A percentile compares a stretch with the other conserved stretches of the same genome.
phyloP scores from a whole-genome alignment of 495 filamentous ascomycete species.

The Xanthoparmelia taractica region DNA sequence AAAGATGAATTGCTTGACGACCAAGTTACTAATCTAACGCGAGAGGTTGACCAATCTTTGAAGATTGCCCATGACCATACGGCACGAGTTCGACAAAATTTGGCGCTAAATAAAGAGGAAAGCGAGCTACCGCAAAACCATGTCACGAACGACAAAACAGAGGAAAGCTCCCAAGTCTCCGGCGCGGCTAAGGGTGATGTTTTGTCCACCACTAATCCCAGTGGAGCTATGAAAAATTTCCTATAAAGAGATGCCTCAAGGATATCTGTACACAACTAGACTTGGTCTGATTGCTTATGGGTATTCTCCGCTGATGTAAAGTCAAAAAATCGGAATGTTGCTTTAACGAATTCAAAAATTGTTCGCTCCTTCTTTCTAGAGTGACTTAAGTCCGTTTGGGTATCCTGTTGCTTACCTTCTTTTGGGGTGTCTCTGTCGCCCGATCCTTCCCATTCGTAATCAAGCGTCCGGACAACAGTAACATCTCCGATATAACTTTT shows the following conservation, averaged over 20 bases:
- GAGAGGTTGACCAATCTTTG: conserved; percentile 46
- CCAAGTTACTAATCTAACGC: conserved; percentile 47
- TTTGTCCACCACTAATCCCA: background rate
- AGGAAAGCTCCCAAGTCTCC: background rate
- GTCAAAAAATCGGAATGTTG: background rate
- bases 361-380: background rate
- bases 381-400: background rate
- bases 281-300: background rate
- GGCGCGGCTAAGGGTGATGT: background rate
- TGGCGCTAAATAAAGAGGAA: conserved; percentile 25
- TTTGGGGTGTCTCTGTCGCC: background rate
- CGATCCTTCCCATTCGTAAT: background rate
- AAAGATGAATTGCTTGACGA: conserved; percentile 50
- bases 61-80: conserved; percentile 42
- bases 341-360: background rate
- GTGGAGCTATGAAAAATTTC: conserved; percentile 1
- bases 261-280: background rate
- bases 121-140: background rate
- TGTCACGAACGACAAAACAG: background rate
- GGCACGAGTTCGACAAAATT: conserved; percentile 34
- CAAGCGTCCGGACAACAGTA: background rate
- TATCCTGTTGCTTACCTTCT: background rate
- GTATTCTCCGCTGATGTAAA: no score
- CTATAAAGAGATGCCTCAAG: conserved; percentile 1
- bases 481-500: background rate